Conservation (phyloP, 1,284 basidiomycete genomes). For the Ganoderma meredithae region DNA sequence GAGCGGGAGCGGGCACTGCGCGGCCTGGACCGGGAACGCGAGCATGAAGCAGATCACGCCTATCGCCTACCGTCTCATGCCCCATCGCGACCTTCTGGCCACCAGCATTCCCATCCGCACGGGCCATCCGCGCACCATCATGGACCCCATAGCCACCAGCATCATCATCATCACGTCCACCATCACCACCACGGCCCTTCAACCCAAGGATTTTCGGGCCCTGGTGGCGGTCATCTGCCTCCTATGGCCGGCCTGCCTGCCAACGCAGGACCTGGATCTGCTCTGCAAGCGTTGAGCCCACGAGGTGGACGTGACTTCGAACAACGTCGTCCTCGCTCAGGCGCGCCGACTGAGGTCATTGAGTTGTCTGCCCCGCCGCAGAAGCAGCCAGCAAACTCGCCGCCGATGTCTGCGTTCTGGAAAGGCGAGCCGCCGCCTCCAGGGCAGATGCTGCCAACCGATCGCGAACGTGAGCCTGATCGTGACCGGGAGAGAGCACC, state of each 20-base stretch:
- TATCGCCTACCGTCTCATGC: slow-evolving; percentile 32
- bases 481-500: slow-evolving; percentile 31
- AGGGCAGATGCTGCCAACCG: slow-evolving; percentile 16
- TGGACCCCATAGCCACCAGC: slow-evolving; percentile 48
- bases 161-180: slow-evolving; percentile 54
- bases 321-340: slow-evolving; percentile 40
- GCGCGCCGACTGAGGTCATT: slow-evolving; percentile 55
- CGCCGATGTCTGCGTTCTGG: slow-evolving; percentile 33
- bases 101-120: slow-evolving; percentile 35
- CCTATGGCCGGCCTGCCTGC: slow-evolving; percentile 34
- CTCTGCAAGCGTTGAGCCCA: slow-evolving; percentile 31
- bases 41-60: slow-evolving; percentile 34
- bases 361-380: slow-evolving; percentile 48
- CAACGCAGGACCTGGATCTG: slow-evolving; percentile 18
- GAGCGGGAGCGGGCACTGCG: slow-evolving; percentile 34
- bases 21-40: slow-evolving; percentile 36
- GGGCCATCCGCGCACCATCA: slow-evolving; percentile 40
- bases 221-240: slow-evolving; percentile 26
- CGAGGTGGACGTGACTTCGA: slow-evolving; percentile 40
- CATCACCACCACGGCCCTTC: slow-evolving; percentile 41
- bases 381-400: slow-evolving; percentile 31
- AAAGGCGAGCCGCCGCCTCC: slow-evolving; percentile 22
- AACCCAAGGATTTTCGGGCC: slow-evolving; percentile 22
- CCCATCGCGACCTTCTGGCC: slow-evolving; percentile 35
- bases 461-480: slow-evolving; percentile 27